Base-by-base conservation (phyloP, 345 rosid genomes). In the Populus deltoides region DNA sequence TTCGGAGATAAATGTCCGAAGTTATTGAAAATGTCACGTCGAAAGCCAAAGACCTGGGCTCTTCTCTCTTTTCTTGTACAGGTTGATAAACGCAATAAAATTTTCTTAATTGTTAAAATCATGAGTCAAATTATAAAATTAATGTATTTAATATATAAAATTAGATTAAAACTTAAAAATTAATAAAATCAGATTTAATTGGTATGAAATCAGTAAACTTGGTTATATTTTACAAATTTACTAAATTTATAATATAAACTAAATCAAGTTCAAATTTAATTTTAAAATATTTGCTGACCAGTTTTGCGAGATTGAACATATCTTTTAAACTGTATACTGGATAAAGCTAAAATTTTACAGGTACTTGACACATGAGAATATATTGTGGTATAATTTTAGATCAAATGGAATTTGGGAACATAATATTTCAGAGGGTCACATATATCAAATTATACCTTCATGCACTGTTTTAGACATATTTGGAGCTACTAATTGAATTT, bases 361-460 rank as follows among this genome's bases (percentile, higher is more conserved):
- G 5, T 33, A 33, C 0, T 33, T 4, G 35, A 33, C 35, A 33
- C 0, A 0, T 4, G 5, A 33, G 4, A 33, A 33, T 33, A 33
- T 33, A 33, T 33, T 33, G 0, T 4, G 5, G 0, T 33, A 4
- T 0, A 33, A 33, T 33, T 33, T 33, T 33, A 33, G 35, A 4
- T 33, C 0, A 33, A 3, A 33, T 33, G 5, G 0, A 33, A 4
- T 33, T 33, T 0, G 5, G 0, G 0, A 33, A 33, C 35, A 33
- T 33, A 33, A 3, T 33, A 33, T 33, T 33, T 33, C 5, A 3
- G 0, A 33, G 0, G 6, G 36, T 33, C 36, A 33, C 4, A 0
- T 33, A 33, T 33, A 0, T 33, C 0, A 33, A 33, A 33, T 0
- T 0, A 33, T 0, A 33, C 0, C 0, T 33, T 33, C 0, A 0